Percentiles rank a stretch among this genome's conserved stretches.
Evolutionary conservation across 345 rosid species (phyloP).

Genomic region (Firmiana major): DNA sequence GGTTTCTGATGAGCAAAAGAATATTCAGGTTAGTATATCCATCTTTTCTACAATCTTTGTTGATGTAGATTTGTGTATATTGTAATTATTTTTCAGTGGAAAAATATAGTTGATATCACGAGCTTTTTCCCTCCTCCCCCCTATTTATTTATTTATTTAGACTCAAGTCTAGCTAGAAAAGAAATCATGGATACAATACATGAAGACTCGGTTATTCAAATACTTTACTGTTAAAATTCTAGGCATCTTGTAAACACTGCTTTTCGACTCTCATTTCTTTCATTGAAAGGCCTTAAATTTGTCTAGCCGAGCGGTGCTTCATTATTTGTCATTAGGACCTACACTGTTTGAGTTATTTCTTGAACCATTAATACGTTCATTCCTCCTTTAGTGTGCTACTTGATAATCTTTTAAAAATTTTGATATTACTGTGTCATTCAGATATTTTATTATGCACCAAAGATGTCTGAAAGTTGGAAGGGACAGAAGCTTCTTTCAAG

Average conservation of each 20-base stretch:
- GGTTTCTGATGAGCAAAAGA: slow-evolving; percentile 94
- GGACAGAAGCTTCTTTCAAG: slow-evolving; percentile 95
- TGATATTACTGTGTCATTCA: slow-evolving; percentile 19
- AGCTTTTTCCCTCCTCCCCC: too few relatives aligned
- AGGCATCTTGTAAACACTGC: neutral
- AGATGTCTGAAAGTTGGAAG: slow-evolving; percentile 97
- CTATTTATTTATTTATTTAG: too few relatives aligned
- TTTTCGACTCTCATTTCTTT: neutral
- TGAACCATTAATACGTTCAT: neutral
- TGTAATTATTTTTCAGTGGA: too few relatives aligned
- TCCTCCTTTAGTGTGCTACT: neutral
- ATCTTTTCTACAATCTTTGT: neutral
- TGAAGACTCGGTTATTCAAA: neutral
- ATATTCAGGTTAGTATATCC: slow-evolving; percentile 63
- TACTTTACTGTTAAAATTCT: neutral
- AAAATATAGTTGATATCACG: too few relatives aligned
- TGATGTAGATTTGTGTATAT: neutral
- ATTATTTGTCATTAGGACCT: neutral
- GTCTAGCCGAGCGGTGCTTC: neutral
- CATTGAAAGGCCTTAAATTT: neutral
- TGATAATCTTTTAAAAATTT: neutral
- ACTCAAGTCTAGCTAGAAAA: too few relatives aligned
- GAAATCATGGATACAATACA: neutral
- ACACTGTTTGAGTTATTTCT: neutral
- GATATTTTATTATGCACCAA: slow-evolving; percentile 95